phyloP scores from a whole-genome alignment of 805 yeast species.

The Blastobotrys chiropterorum region DNA sequence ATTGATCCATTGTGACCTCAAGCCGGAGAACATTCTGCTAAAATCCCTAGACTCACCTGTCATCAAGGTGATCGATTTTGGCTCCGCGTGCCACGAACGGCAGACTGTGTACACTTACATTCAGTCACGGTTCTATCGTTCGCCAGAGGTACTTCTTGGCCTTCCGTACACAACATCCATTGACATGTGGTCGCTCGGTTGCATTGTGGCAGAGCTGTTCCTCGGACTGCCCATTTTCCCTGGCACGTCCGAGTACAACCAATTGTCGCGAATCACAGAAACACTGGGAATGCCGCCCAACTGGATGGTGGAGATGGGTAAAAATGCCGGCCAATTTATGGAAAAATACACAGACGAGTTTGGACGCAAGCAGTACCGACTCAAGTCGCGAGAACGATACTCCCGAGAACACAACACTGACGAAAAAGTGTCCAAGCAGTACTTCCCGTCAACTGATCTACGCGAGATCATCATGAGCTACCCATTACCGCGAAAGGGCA shows the following conservation, averaged over 20 bases:
- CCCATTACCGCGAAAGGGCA: slow-evolving; percentile 37
- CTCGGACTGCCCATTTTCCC: slow-evolving; percentile 92
- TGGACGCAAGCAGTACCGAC: slow-evolving; percentile 33
- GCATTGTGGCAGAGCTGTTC: slow-evolving; percentile 85
- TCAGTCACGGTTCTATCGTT: slow-evolving; percentile 87
- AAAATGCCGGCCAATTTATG: slow-evolving; percentile 67
- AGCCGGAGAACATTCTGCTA: slow-evolving; percentile 89
- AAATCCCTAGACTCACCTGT: slow-evolving; percentile 76
- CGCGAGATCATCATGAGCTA: slow-evolving; percentile 73
- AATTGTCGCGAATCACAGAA: slow-evolving; percentile 71
- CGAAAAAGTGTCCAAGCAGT: slow-evolving; percentile 81
- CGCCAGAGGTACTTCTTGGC: slow-evolving; percentile 92
- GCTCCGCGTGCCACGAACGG: slow-evolving; percentile 88
- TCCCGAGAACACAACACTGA: slow-evolving; percentile 36
- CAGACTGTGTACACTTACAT: slow-evolving; percentile 87
- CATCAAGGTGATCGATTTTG: slow-evolving; percentile 91
- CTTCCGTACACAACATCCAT: slow-evolving; percentile 87
- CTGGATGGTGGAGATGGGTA: slow-evolving; percentile 97
- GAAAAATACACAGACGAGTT: slow-evolving; percentile 38
- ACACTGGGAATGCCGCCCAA: slow-evolving; percentile 82
- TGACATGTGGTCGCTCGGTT: slow-evolving; percentile 97
- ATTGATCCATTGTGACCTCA: slow-evolving; percentile 91
- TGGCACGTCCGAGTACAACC: slow-evolving; percentile 91
- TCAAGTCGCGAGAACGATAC: slow-evolving; percentile 49
- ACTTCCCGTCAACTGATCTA: slow-evolving; percentile 61